Conservation (phyloP, 2,329 filamentous ascomycete species). For the Fusarium sulawesiense region DNA sequence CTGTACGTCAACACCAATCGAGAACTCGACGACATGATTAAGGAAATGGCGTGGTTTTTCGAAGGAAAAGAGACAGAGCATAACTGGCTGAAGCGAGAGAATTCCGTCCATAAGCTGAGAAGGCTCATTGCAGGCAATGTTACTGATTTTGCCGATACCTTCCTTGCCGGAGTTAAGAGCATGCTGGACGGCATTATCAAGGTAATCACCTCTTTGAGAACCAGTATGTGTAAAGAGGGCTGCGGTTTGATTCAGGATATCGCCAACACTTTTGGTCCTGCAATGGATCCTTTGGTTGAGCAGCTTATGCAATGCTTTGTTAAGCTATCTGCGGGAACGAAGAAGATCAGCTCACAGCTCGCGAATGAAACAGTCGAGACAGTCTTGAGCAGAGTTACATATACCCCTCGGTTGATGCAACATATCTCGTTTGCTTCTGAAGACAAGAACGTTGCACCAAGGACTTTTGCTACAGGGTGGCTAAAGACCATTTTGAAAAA, state of each 20-base stretch:
- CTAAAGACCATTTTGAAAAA: conserved; percentile 83
- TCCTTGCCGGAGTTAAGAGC: conserved; percentile 75
- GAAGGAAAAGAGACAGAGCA: conserved; percentile 90
- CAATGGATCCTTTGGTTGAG: conserved; percentile 89
- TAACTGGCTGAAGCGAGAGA: conserved; percentile 91
- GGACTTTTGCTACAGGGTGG: conserved; percentile 84
- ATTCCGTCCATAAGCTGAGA: conserved; percentile 80
- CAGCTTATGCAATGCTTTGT: conserved; percentile 88
- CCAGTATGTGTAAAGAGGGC: conserved; percentile 88
- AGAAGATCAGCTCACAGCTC: conserved; percentile 89
- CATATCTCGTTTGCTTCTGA: conserved; percentile 85
- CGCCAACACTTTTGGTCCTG: conserved; percentile 78
- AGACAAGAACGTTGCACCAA: conserved; percentile 93
- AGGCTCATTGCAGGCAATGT: conserved; percentile 87
- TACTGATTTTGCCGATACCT: conserved; percentile 77
- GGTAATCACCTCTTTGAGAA: conserved; percentile 82
- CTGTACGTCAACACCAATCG: conserved; percentile 84
- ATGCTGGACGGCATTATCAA: conserved; percentile 92
- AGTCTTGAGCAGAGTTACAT: conserved; percentile 83
- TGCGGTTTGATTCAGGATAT: conserved; percentile 88
- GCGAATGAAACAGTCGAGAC: conserved; percentile 84
- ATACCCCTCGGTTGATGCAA: conserved; percentile 83
- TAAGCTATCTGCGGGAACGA: conserved; percentile 89
- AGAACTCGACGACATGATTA: conserved; percentile 89
- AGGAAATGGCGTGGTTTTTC: conserved; percentile 82